Evolutionary conservation across 192 early-diverging fungal species (phyloP).

Genomic region (Linnemannia schmuckeri): DNA sequence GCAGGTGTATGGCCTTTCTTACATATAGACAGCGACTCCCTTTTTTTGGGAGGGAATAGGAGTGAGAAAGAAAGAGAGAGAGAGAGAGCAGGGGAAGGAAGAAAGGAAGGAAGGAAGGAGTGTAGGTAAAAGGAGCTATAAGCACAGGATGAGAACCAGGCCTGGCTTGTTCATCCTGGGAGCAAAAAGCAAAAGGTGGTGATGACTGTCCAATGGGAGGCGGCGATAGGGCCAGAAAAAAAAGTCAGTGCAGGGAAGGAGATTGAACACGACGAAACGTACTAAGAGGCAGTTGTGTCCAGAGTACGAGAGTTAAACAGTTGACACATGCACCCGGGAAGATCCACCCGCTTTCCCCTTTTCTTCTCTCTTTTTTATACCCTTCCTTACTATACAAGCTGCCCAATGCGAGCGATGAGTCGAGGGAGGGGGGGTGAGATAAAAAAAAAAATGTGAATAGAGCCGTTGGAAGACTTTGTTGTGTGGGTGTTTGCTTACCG

Average conservation of each 20-base stretch:
- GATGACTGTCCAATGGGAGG: neutral
- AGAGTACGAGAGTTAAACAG: neutral
- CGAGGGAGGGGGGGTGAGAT: neutral
- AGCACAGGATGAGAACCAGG: neutral
- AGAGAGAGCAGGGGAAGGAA: neutral
- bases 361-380: neutral
- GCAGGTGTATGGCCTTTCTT: neutral
- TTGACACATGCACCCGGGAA: constrained; percentile 6
- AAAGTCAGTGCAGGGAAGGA: neutral
- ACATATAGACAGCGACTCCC: neutral
- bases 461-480: neutral
- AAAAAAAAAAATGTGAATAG: neutral
- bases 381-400: neutral
- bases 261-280: neutral
- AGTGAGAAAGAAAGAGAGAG: neutral
- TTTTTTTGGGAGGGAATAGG: neutral
- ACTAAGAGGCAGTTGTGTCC: neutral
- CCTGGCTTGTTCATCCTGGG: neutral
- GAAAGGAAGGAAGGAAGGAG: neutral
- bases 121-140: neutral
- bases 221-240: neutral
- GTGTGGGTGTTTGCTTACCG: neutral
- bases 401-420: neutral
- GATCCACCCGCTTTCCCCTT: neutral
- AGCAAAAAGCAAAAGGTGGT: neutral